phyloP scores from a whole-genome alignment of 306 rosid genomes.

The Fragaria ananassa region DNA sequence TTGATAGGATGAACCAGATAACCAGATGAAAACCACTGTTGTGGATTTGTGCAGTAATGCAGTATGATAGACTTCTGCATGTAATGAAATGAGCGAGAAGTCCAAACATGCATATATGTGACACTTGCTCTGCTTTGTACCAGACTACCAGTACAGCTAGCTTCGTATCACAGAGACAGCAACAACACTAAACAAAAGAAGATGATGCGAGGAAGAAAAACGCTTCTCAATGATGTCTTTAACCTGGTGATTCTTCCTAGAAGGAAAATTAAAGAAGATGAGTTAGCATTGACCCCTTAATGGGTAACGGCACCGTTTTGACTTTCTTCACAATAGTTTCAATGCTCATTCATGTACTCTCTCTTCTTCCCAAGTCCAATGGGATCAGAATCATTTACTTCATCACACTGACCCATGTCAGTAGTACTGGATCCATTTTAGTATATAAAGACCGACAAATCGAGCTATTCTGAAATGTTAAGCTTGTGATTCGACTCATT shows the following conservation, averaged over 20 bases:
- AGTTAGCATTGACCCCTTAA: slow-evolving; percentile 23
- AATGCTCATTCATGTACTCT: slow-evolving; percentile 26
- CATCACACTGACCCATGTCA: background rate
- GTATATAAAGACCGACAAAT: background rate
- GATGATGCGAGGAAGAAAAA: background rate
- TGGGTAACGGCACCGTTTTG: slow-evolving; percentile 33
- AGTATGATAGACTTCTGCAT: background rate
- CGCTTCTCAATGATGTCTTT: slow-evolving; percentile 31
- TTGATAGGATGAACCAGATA: no score
- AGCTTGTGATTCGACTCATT: slow-evolving; percentile 6
- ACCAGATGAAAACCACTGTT: no score
- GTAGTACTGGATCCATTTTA: background rate
- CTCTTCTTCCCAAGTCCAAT: background rate
- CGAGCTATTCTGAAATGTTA: background rate
- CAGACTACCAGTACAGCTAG: slow-evolving; percentile 3
- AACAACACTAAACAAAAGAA: background rate
- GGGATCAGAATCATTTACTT: slow-evolving; percentile 2
- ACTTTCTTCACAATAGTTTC: slow-evolving; percentile 28
- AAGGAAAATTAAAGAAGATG: slow-evolving; percentile 6
- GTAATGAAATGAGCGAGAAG: slow-evolving; percentile 5
- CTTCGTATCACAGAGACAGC: slow-evolving; percentile 3
- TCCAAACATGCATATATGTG: slow-evolving; percentile 25
- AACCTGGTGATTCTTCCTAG: slow-evolving; percentile 36
- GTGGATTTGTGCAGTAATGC: background rate
- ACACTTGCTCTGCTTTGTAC: background rate